A percentile compares a stretch with the other conserved stretches of the same genome.
phyloP scores from a whole-genome alignment of 225 moss, liverwort and hornwort species.

The Antitrichia curtipendula region DNA sequence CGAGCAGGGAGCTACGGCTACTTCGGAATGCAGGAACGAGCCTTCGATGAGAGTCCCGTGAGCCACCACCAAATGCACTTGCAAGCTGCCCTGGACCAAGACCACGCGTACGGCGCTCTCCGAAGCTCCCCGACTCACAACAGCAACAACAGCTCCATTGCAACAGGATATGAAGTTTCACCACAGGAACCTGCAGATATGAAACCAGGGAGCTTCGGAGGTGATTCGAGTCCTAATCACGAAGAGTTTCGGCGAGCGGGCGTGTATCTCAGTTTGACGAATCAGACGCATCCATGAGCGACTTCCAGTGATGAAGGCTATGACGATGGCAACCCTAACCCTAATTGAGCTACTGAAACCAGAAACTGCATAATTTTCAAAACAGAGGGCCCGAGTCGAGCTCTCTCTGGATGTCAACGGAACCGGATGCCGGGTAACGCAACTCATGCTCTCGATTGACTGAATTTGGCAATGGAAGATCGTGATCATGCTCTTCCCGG shows the following conservation, averaged over 20 bases:
- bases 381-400: background rate
- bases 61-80: slow-evolving; percentile 46
- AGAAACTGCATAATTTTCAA: background rate
- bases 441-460: background rate
- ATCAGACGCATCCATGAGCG: background rate
- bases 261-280: slow-evolving; percentile 21
- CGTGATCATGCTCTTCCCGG: background rate
- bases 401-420: background rate
- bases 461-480: background rate
- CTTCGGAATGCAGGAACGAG: slow-evolving; percentile 2
- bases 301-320: background rate
- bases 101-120: background rate
- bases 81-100: slow-evolving; percentile 27
- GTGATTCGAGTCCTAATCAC: background rate
- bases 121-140: background rate
- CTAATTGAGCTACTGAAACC: background rate
- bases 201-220: background rate
- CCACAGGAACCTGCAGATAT: background rate
- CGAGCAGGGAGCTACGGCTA: slow-evolving; percentile 8
- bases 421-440: background rate
- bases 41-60: slow-evolving; percentile 32
- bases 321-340: background rate
- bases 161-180: background rate
- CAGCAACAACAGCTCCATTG: background rate
- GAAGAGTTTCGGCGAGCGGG: slow-evolving; percentile 17